Evolutionary conservation across 345 rosid genomes (phyloP), one percentile per base, ranked within the genome.

Genomic region (Murraya paniculata): DNA sequence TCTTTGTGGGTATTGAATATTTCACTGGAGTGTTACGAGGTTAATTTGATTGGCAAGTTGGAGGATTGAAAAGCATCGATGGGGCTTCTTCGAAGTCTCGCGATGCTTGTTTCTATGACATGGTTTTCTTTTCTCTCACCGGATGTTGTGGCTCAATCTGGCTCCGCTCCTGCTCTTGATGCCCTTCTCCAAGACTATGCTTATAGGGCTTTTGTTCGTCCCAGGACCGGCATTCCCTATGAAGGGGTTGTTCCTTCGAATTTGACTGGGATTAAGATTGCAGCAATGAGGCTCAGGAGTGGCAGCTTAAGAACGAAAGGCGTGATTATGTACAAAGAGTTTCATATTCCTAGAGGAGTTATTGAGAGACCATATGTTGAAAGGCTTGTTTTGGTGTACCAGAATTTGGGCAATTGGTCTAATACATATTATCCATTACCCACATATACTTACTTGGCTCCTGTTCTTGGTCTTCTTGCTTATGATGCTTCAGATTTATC

Each of bases 131-230:
- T 81, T 38, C 27, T 30, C 75, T 79, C 86, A 58, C 82, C 84
- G 14, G 75, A 18, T 59, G 74, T 84, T 64, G 48, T 16, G 79
- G 90, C 89, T 39, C 89, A 82, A 72, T 79, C 88, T 28, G 66
- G 67, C 24, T 60, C 86, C 31, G 83, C 92, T 0, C 71, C 84
- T 14, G 90, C 90, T 72, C 94, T 94, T 7, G 98, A 96, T 80
- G 74, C 81, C n/a, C 91, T 96, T 81, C 99, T 96, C 35, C 98
- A 94, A 85, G 94, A 90, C 76, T 91, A 89, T 80, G 95, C 98
- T 11, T 94, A 82, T 57, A 83, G 78, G 84, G 93, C 92, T 1
- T 90, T 96, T 50, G 81, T 80, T 77, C 89, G 79, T 22, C 98
- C 99, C 0, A 90, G 73, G 75, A 96, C 99, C 0, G 99, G 99